Conservation (phyloP, 1,284 basidiomycete genomes). For the Tilletia walkeri region DNA sequence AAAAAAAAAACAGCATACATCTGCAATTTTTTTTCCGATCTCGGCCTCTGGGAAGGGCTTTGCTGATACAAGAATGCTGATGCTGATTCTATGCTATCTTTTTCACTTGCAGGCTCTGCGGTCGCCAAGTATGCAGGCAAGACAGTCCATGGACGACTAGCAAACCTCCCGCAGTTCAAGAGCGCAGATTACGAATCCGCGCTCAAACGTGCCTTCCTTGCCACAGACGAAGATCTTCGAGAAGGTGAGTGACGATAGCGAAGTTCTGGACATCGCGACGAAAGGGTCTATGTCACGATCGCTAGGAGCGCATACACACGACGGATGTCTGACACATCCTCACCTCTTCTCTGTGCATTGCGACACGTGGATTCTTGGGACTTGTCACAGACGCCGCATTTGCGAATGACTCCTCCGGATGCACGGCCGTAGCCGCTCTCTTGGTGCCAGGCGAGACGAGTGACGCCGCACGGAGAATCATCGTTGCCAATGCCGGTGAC, state of each 20-base stretch:
- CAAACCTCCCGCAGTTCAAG: constrained; percentile 71
- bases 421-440: constrained; percentile 84
- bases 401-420: constrained; percentile 88
- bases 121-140: constrained; percentile 88
- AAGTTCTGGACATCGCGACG: too few species aligned
- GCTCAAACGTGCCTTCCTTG: constrained; percentile 83
- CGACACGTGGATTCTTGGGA: too few species aligned
- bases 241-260: constrained; percentile 62
- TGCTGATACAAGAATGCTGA: too few species aligned
- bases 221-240: constrained; percentile 89
- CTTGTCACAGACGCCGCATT: constrained; percentile 71
- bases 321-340: neutral
- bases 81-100: neutral
- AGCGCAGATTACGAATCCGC: constrained; percentile 71
- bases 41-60: too few species aligned
- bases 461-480: constrained; percentile 37
- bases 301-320: too few species aligned
- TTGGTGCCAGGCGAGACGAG: constrained; percentile 32
- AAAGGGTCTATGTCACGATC: too few species aligned
- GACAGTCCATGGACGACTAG: constrained; percentile 79
- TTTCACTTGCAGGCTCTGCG: constrained; percentile 67
- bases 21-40: too few species aligned
- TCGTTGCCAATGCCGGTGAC: constrained; percentile 87
- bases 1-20: too few species aligned
- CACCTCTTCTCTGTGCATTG: constrained; percentile 17